Conservation (phyloP, 805 yeast species). For the Cyberlindnera americana region DNA sequence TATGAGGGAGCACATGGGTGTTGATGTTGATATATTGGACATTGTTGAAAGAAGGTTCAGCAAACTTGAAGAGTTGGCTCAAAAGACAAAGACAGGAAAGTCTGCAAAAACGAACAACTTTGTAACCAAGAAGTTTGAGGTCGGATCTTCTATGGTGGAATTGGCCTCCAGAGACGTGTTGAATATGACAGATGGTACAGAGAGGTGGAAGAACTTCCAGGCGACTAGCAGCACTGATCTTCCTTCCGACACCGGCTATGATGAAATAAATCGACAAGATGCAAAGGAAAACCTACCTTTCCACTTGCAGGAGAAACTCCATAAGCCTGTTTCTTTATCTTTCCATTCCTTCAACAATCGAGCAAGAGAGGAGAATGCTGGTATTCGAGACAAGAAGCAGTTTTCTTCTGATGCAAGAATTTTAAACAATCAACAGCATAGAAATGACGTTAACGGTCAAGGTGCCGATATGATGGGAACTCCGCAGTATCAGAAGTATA, state of each 20-base stretch:
- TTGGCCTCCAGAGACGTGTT: conserved; percentile 68
- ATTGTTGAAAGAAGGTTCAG: conserved; percentile 71
- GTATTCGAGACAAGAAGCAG: conserved; percentile 79
- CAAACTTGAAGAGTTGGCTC: conserved; percentile 36
- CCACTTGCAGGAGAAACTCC: conserved; percentile 18
- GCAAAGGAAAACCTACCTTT: conserved; percentile 24
- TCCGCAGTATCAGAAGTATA: conserved; percentile 43
- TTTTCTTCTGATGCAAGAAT: conserved; percentile 81
- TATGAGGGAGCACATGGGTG: conserved; percentile 96
- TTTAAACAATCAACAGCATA: conserved; percentile 60
- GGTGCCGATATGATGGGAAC: conserved; percentile 64
- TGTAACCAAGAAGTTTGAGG: conserved; percentile 29
- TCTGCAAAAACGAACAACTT: conserved; percentile 43
- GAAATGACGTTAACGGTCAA: conserved; percentile 69
- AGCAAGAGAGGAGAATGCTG: conserved; percentile 84
- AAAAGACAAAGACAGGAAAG: conserved; percentile 21
- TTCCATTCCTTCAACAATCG: conserved; percentile 74
- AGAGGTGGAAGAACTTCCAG: conserved; percentile 38
- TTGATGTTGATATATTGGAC: conserved; percentile 84
- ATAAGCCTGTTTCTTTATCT: conserved; percentile 19
- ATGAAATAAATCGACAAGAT: conserved; percentile 23
- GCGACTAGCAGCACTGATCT: conserved; percentile 2
- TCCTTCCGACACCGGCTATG: conserved; percentile 23
- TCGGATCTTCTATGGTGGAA: conserved; percentile 69
- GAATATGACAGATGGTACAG: conserved; percentile 44